phyloP scores from a whole-genome alignment of 2,329 filamentous ascomycete species.

The Penicillium sp. region DNA sequence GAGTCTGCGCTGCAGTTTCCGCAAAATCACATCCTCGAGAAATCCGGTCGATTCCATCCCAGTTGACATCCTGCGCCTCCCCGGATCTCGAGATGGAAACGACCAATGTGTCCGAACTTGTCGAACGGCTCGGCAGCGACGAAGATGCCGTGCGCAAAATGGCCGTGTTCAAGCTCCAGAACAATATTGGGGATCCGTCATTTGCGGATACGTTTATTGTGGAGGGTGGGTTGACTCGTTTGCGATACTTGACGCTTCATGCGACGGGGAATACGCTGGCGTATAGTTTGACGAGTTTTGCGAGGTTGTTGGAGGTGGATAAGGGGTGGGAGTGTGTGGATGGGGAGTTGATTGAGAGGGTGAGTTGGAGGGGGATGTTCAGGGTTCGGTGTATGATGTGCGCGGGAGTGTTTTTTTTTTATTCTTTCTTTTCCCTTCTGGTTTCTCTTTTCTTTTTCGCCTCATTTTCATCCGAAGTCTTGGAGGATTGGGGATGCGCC shows the following conservation, averaged over 20 bases:
- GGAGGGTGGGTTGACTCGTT: constrained; percentile 73
- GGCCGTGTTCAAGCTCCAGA: constrained; percentile 97
- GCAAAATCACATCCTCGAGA: too few relatives aligned
- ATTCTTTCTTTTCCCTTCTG: not conserved
- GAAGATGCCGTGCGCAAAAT: constrained; percentile 94
- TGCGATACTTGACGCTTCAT: constrained; percentile 76
- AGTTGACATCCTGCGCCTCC: too few relatives aligned
- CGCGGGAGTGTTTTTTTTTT: not conserved
- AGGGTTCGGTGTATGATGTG: too few relatives aligned
- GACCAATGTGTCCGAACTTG: constrained; percentile 52
- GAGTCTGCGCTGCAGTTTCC: too few relatives aligned
- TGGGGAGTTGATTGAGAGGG: constrained; percentile 52
- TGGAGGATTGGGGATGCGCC: too few relatives aligned
- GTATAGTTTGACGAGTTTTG: constrained; percentile 86
- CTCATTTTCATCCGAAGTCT: constrained; percentile 1
- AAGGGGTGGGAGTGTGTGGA: constrained; percentile 82
- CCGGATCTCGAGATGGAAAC: constrained; percentile 43
- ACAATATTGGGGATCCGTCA: constrained; percentile 87
- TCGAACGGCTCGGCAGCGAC: constrained; percentile 54
- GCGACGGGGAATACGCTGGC: constrained; percentile 90
- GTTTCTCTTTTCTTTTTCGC: not conserved
- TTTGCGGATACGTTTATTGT: constrained; percentile 96
- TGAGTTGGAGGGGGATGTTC: constrained; percentile 33
- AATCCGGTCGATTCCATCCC: too few relatives aligned
- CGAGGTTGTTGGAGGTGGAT: constrained; percentile 83